Evolutionary conservation across 2,329 filamentous ascomycete genomes (phyloP), one percentile per base, ranked within the genome.

Genomic region (Stenocarpella maydis): DNA sequence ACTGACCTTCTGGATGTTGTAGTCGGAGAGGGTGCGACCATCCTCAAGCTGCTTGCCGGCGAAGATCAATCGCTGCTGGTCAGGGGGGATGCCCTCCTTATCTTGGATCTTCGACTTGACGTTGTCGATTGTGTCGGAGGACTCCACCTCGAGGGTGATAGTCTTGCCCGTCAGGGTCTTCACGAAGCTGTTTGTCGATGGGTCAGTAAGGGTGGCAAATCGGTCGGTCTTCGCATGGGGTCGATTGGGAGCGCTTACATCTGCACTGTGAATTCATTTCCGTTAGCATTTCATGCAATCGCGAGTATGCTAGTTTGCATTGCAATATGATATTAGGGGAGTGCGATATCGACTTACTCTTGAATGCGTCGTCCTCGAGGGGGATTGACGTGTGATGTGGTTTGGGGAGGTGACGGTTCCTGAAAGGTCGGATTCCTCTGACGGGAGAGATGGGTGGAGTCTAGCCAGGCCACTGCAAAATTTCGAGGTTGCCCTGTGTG

Each of bases 141-240:
- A 97, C 91, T 98, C 95, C 84, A 98, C 95, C 92, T 98, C 95
- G 80, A 98, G 92, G 86, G 96, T 98, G 90, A 98, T 98, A 85
- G 95, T 98, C 93, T 98, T 98, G 87, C 96, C 95, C 90, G 95
- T 98, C 82, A 98, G 94, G 90, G 95, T 98, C 92, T 98, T 98
- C 88, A 98, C 95, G 92, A 98, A 98, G 91, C 93, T 97, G 86
- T 76, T 75, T 67, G 73, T 69, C 74, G 72, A 74, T 45, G 28
- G 70, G 68, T 71, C 64, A 71, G 70, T 71, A 71, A 50, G 53
- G 49, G 55, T 24, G 63, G 55, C 55, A 28, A 55, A 41, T 70
- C 72, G 71, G 68, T 75, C 71, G 64, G 73, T 17, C 34, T 34
- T 65, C 65, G 70, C 68, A 68, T 75, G 65, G 73, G 73, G 65